A percentile compares a stretch with the other conserved stretches of the same genome.
Conservation (phyloP, 2,329 filamentous ascomycete genomes). For the Calonectria honghensis region DNA sequence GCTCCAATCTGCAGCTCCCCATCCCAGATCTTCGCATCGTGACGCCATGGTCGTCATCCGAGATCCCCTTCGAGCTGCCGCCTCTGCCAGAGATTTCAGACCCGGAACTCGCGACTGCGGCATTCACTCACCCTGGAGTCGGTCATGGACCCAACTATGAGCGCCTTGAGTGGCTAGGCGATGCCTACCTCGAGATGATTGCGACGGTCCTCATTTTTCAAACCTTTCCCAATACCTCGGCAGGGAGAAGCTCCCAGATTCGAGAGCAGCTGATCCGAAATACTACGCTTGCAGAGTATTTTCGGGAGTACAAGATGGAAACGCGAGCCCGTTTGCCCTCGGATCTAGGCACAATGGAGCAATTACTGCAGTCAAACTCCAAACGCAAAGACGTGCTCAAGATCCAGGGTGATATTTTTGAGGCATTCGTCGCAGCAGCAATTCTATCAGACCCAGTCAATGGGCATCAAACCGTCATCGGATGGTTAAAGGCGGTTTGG, state of each 20-base stretch:
- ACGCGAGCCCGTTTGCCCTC: conserved; percentile 75
- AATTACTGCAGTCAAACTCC: conserved; percentile 53
- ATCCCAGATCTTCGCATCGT: conserved; percentile 39
- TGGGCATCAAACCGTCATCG: conserved; percentile 77
- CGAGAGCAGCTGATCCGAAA: conserved; percentile 90
- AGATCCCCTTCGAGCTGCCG: conserved; percentile 70
- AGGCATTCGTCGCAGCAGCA: conserved; percentile 90
- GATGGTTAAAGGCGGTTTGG: conserved; percentile 88
- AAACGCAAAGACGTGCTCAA: conserved; percentile 78
- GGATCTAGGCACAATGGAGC: conserved; percentile 60
- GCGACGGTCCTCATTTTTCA: conserved; percentile 84
- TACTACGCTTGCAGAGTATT: conserved; percentile 82
- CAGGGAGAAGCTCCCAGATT: conserved; percentile 83
- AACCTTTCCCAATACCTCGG: conserved; percentile 78
- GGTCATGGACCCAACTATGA: conserved; percentile 76
- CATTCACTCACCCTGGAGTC: conserved; percentile 80
- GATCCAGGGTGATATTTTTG: conserved; percentile 89
- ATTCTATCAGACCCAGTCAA: conserved; percentile 79
- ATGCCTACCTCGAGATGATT: conserved; percentile 88
- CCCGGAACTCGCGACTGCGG: conserved; percentile 74
- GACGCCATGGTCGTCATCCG: conserved; percentile 69
- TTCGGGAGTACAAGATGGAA: conserved; percentile 82
- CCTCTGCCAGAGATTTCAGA: conserved; percentile 78
- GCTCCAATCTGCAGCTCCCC: conserved; percentile 32
- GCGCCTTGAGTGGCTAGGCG: conserved; percentile 90